Evolutionary conservation across 768 basidiomycete genomes (phyloP), one percentile per base, ranked within the genome.

Genomic region (Mycena vitilis): DNA sequence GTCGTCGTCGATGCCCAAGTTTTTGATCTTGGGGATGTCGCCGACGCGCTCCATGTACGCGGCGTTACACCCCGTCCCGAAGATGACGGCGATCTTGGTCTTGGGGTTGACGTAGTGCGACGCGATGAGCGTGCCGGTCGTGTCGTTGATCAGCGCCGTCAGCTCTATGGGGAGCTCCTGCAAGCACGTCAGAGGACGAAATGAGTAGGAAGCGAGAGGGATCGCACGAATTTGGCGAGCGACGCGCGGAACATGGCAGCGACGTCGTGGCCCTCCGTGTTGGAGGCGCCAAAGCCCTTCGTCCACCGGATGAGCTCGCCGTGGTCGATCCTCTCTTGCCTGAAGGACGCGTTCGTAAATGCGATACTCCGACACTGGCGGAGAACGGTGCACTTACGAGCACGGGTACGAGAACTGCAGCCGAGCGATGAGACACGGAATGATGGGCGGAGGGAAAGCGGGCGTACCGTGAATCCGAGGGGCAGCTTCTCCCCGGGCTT

Each of bases 1-100:
- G 16, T 83, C 79, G 3, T 79, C 82, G 44, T 90, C 88, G 70
- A 96, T 84, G 1, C 90, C 91, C n/a, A 96, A 79, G 60, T 88
- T 71, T 55, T 86, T 84, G 70, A 98, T 89, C 85, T 99, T 99
- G 47, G 92, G 88, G 56, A 98, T 96, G 73, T 91, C 88, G 48
- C 83, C 86, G 18, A 95, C 88, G 65, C 90, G 89, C 77, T 99
- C 97, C 95, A 98, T 96, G 76, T 98, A 98, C 8, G 97, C 97
- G 0, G 97, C 97, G 77, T 99, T 99, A 78, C 96, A 98, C 0
- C 98, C 98, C 9, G 98, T 99, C 45, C 98, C 98, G 74, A 99
- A 97, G 75, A 99, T 99, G 75, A 93, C 92, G 1, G 95, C 98
- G 73, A 98, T 96, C 77, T 93, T 94, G 45, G 97, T 96, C 73